Evolutionary conservation across 2,329 filamentous ascomycete species (phyloP).

Genomic region (Allantophomopsis cytisporea): DNA sequence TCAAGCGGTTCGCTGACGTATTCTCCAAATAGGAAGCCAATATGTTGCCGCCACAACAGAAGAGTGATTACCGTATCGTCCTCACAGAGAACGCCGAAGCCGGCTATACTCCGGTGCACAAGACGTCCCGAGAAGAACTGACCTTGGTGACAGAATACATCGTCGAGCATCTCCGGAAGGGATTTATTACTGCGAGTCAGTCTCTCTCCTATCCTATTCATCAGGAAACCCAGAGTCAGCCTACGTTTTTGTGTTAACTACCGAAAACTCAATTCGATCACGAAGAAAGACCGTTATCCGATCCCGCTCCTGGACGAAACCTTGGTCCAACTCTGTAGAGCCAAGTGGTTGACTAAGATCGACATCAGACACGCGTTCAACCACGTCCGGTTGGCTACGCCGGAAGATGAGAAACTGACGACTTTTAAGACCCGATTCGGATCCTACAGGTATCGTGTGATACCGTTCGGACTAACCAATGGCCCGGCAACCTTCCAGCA

Average conservation of each 20-base stretch:
- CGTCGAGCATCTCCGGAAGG: too few relatives aligned
- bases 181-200: too few relatives aligned
- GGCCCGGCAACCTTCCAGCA: conserved; percentile 1
- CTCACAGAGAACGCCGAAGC: too few relatives aligned
- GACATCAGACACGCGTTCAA: conserved; percentile 4
- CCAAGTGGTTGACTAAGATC: conserved; percentile 4
- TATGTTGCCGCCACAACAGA: too few relatives aligned
- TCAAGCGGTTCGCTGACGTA: too few relatives aligned
- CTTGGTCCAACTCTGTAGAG: neutral
- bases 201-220: too few relatives aligned
- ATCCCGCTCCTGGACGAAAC: conserved; percentile 2
- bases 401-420: conserved; percentile 6
- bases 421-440: conserved; percentile 6
- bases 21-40: too few relatives aligned
- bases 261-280: conserved; percentile 1
- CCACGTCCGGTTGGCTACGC: conserved; percentile 5
- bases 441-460: conserved; percentile 4
- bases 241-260: conserved; percentile 5
- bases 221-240: too few relatives aligned
- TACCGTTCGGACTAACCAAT: conserved; percentile 5
- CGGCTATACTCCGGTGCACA: too few relatives aligned
- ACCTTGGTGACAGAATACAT: too few relatives aligned
- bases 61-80: too few relatives aligned
- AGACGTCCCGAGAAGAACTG: too few relatives aligned
- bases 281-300: conserved; percentile 1